Base-by-base conservation (phyloP, 2,329 filamentous ascomycete genomes). In the Pseudogymnoascus destructans region DNA sequence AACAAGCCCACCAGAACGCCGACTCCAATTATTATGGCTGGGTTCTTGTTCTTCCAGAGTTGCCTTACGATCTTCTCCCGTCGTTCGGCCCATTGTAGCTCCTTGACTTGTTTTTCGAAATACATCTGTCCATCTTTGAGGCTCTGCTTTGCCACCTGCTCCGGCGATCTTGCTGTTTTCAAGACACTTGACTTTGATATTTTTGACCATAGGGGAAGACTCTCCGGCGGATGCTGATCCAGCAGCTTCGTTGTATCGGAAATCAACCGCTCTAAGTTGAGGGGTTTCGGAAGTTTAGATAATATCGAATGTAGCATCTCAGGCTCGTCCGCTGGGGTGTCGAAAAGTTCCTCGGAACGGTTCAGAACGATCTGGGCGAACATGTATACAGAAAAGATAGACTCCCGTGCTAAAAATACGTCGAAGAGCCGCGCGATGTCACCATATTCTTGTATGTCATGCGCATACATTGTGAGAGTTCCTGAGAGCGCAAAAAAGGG, bases 401-500 rank as follows among this genome's bases (percentile, higher is more conserved):
- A 89, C 70, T 95, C 89, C 55, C 81, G 82, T 2, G 92, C 89
- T 4, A 98, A 77, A 54, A 98, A 79, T 58, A 92, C 91, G 73
- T 98, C 93, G 70, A 96, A 98, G 1, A 98, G 75, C 21, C 93
- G 82, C 32, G 90, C 82, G 67, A 98, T 97, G 64, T 92, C 87
- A 62, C 81, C 81, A 69, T 95, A 96, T 40, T 86, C 84, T 71
- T 93, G 85, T 61, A 98, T 90, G 70, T 97, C 92, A 72, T 98
- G 93, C 15, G 93, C 90, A 71, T 96, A 98, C 75, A 98, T 84
- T 32, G 95, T 98, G 42, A 98, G 78, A 0, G 90, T 95, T 54
- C 89, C 90, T n/a, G 89, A 84, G 4, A 98, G 77, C 3, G 93
- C 93, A 70, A 95, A 98, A 71, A 91, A 96, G 1, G 93, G 92